Conservation (phyloP, 1,284 basidiomycete genomes). For the Puccinia hordei region DNA sequence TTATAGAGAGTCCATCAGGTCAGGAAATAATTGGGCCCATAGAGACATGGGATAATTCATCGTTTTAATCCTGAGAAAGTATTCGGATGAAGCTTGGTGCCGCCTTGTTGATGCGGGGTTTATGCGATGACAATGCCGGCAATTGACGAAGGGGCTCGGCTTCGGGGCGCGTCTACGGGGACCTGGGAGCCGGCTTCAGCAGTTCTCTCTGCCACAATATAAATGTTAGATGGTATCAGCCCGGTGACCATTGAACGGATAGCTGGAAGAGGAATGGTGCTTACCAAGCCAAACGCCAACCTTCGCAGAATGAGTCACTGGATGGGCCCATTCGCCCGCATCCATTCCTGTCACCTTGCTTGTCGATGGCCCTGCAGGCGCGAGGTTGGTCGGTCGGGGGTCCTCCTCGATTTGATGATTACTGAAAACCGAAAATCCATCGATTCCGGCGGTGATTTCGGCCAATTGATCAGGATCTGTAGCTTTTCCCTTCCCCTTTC, state of each 20-base stretch:
- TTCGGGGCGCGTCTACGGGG: slow-evolving; percentile 42
- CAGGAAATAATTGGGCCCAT: no score
- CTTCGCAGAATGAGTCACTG: slow-evolving; percentile 24
- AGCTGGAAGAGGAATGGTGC: neutral
- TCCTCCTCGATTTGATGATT: slow-evolving; percentile 44
- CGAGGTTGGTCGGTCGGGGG: neutral
- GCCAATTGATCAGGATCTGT: slow-evolving; percentile 30
- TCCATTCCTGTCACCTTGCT: slow-evolving; percentile 23
- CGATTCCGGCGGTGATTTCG: slow-evolving; percentile 48
- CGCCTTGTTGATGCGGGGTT: neutral
- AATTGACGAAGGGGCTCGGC: slow-evolving; percentile 35
- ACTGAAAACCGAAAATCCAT: slow-evolving; percentile 45
- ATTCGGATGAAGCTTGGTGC: neutral
- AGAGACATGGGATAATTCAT: neutral
- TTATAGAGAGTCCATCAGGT: no score
- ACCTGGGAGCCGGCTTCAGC: slow-evolving; percentile 39
- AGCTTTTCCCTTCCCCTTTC: slow-evolving; percentile 38
- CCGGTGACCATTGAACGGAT: neutral
- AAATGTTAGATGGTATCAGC: neutral
- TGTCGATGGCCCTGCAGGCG: neutral
- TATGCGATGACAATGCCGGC: neutral
- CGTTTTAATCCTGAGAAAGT: neutral
- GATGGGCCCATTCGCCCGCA: slow-evolving; percentile 42
- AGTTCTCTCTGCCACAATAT: neutral
- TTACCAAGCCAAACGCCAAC: slow-evolving; percentile 47